A percentile compares a stretch with the other conserved stretches of the same genome.
phyloP scores from a whole-genome alignment of 345 rosid genomes.

The Bruguiera sexangula region DNA sequence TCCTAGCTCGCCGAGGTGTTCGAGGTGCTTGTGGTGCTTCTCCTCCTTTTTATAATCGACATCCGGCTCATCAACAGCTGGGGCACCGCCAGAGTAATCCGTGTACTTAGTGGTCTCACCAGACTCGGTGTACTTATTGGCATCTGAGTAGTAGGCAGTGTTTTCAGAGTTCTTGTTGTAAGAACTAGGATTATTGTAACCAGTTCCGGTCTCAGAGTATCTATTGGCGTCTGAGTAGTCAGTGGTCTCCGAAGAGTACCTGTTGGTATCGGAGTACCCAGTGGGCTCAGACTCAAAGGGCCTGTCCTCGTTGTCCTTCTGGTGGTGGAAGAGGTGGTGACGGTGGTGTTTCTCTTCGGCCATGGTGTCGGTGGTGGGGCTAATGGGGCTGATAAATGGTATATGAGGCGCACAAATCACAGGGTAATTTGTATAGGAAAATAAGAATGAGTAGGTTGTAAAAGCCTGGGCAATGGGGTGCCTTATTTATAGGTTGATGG shows the following conservation, averaged over 20 bases:
- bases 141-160: neutral
- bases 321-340: conserved; percentile 47
- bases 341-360: conserved; percentile 45
- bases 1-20: conserved; percentile 46
- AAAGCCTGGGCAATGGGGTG: too few relatives aligned
- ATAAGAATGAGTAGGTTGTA: too few relatives aligned
- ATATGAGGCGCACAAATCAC: neutral
- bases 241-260: neutral
- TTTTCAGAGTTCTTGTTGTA: neutral
- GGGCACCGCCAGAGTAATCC: neutral
- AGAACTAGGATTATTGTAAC: neutral
- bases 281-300: conserved; percentile 15
- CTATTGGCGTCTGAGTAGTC: neutral
- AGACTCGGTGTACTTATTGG: neutral
- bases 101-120: neutral
- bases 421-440: neutral
- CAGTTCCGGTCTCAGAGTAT: conserved; percentile 8
- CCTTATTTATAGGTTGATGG: too few relatives aligned
- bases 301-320: conserved; percentile 34
- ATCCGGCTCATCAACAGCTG: neutral
- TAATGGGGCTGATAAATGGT: conserved; percentile 9
- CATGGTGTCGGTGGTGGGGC: conserved; percentile 39
- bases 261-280: conserved; percentile 15
- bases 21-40: conserved; percentile 61
- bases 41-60: conserved; percentile 48